Conservation (phyloP, 2,329 filamentous ascomycete genomes). For the Zasmidium cellare region DNA sequence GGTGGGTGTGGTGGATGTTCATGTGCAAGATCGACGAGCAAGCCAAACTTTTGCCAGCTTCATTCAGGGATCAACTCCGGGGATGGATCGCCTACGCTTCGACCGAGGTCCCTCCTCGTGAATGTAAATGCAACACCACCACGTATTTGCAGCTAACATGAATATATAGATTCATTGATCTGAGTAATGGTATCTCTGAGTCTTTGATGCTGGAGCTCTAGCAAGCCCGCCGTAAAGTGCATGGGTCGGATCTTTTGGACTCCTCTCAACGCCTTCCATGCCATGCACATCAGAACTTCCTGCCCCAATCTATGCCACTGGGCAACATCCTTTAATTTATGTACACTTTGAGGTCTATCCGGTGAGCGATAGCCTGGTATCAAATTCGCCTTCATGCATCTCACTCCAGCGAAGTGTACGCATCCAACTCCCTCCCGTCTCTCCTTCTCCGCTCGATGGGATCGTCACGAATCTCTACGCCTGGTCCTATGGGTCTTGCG, state of each 20-base stretch:
- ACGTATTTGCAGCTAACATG: too few species aligned
- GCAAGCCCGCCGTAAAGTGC: background rate
- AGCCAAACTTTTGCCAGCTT: background rate
- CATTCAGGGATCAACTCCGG: background rate
- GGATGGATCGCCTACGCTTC: background rate
- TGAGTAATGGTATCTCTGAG: background rate
- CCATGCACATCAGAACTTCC: background rate
- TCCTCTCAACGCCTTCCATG: conserved; percentile 2
- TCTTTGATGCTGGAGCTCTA: background rate
- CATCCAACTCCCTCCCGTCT: conserved; percentile 58
- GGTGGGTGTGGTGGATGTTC: conserved; percentile 7
- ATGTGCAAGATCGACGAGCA: background rate
- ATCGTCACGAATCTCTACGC: conserved; percentile 75
- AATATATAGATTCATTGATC: too few species aligned
- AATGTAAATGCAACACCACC: background rate
- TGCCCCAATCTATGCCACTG: conserved; percentile 1
- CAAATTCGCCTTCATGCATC: background rate
- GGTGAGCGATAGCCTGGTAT: background rate
- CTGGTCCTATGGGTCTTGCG: conserved; percentile 70
- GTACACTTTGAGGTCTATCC: conserved; percentile 6
- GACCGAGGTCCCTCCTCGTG: background rate
- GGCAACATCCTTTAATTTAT: conserved; percentile 4
- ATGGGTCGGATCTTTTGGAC: background rate
- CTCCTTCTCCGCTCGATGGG: conserved; percentile 57
- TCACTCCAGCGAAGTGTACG: conserved; percentile 69